Evolutionary conservation across 495 filamentous ascomycete genomes (phyloP).

Genomic region (Penicillium paxilli): DNA sequence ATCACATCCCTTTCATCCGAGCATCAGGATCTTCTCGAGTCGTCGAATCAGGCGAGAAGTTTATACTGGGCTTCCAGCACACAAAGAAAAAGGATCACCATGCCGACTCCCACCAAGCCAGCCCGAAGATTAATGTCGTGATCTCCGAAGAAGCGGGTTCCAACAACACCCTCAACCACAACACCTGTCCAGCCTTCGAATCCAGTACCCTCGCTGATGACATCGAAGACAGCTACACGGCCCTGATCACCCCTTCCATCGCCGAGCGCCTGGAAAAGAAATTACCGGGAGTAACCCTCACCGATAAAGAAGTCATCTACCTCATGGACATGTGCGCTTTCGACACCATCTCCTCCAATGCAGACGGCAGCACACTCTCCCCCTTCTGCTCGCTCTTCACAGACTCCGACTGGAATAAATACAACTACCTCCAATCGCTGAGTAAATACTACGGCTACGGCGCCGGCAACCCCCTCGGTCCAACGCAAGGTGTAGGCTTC

Average conservation of each 20-base stretch:
- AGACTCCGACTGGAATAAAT: conserved; percentile 65
- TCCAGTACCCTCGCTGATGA: conserved; percentile 43
- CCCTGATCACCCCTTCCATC: conserved; percentile 62
- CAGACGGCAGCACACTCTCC: conserved; percentile 42
- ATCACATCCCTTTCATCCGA: conserved; percentile 67
- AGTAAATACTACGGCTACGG: conserved; percentile 81
- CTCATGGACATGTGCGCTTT: conserved; percentile 90
- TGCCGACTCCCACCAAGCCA: conserved; percentile 30
- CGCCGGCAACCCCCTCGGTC: conserved; percentile 71
- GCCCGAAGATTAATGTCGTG: conserved; percentile 58
- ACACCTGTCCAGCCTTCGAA: conserved; percentile 64
- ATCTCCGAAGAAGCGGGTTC: conserved; percentile 61
- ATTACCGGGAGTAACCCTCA: conserved; percentile 62
- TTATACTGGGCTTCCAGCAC: conserved; percentile 66
- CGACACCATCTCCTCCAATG: conserved; percentile 61
- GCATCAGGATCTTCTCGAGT: conserved; percentile 71
- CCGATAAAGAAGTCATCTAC: conserved; percentile 55
- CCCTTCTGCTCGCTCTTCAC: conserved; percentile 75
- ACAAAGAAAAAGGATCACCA: conserved; percentile 49
- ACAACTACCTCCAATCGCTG: conserved; percentile 74
- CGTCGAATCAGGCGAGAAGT: conserved; percentile 69
- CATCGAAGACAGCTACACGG: conserved; percentile 53
- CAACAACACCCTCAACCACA: conserved; percentile 79
- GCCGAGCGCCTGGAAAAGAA: conserved; percentile 58
- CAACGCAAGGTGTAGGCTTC: conserved; percentile 81